Evolutionary conservation across 2,329 filamentous ascomycete species (phyloP), one percentile per base, ranked within the genome.

Genomic region (Colletotrichum spaethianum): DNA sequence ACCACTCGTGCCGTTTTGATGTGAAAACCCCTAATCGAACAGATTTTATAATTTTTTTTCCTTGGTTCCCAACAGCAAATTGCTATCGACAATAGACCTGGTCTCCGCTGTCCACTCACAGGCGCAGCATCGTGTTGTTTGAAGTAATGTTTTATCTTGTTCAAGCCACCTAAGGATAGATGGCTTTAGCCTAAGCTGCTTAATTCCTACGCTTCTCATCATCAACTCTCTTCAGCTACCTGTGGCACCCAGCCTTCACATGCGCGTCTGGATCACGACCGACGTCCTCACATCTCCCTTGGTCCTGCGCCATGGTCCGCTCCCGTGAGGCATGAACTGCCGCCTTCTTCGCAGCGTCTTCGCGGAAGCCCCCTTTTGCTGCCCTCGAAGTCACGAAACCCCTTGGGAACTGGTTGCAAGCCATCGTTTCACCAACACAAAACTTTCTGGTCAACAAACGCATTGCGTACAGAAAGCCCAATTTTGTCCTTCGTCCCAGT

Each of bases 81-180:
- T 20, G 9, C 23, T 28, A 16, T 20, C 18, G 18, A 16, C 12
- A 23, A 53, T 8, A 5, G 16, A n/a, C 23, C 26, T 18, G 23
- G 18, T 36, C 36, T 14, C 14, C 9, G 3, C 55, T 14, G 23
- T 44, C 38, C 26, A 55, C 11, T 63, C 61, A 33, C 36, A 20
- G 20, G 23, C 36, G 26, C 20, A 53, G 16, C 11, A 40, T 12
- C 28, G 2, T 36, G n/a, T n/a, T n/a, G 14, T 60, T 44, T 55
- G 60, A 46, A 72, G 52, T 64, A 55, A 70, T 64, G 53, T 69
- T 72, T 69, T 64, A 53, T 70, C 70, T 70, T 72, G n/a, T 72
- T 72, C 31, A 55, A 72, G 70, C 70, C 66, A 70, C 53, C 66
- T 70, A 46, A 55, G 48, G 52, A 60, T 60, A 72, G 60, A 72